phyloP scores from a whole-genome alignment of 108 stramenopile genomes.

The Skeletonema grethae region DNA sequence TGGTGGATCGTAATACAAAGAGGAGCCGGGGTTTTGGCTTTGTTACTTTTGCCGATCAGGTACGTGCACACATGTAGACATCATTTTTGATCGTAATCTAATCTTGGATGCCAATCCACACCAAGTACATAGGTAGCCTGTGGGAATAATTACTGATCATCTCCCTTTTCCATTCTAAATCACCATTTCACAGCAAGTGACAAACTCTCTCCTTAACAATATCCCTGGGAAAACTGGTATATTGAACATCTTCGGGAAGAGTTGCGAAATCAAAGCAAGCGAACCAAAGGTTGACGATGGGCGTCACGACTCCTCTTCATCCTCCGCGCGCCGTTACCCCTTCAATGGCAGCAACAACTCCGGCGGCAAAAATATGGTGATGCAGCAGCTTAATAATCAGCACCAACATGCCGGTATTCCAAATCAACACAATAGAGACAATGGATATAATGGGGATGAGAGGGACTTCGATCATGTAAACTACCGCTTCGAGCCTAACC shows the following conservation, averaged over 20 bases:
- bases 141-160: too few species aligned
- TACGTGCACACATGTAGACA: slow-evolving; percentile 22
- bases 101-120: neutral
- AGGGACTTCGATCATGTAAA: neutral
- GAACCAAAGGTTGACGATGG: slow-evolving; percentile 47
- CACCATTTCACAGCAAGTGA: slow-evolving; percentile 9
- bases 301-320: neutral
- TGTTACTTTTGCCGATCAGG: slow-evolving; percentile 74
- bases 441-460: neutral
- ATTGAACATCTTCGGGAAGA: slow-evolving; percentile 61
- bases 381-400: slow-evolving; percentile 3
- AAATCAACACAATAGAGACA: neutral
- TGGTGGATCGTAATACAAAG: slow-evolving; percentile 73
- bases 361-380: neutral
- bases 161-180: neutral
- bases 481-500: neutral
- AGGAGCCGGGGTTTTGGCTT: slow-evolving; percentile 89
- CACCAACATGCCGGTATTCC: neutral
- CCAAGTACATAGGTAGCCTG: neutral
- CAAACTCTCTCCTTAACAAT: slow-evolving; percentile 17
- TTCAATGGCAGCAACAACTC: neutral
- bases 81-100: neutral
- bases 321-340: neutral
- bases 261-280: slow-evolving; percentile 66
- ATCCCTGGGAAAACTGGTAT: slow-evolving; percentile 39